phyloP scores from a whole-genome alignment of 2,329 filamentous ascomycete genomes.

The Trichoderma sp. region DNA sequence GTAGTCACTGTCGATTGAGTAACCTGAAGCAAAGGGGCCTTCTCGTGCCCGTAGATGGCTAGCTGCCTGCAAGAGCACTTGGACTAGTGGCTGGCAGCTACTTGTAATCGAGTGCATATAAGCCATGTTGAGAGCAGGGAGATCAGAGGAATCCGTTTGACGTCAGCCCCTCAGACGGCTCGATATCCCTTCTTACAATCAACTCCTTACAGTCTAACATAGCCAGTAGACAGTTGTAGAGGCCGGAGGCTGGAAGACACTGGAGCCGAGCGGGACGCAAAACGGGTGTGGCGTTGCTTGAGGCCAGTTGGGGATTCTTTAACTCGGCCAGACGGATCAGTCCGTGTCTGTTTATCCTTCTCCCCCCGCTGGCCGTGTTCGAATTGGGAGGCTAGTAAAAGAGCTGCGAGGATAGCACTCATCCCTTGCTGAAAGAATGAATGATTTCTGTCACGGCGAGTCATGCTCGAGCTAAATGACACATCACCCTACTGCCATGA shows the following conservation, averaged over 20 bases:
- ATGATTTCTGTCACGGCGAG: constrained; percentile 7
- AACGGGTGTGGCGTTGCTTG: constrained; percentile 2
- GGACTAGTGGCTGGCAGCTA: neutral
- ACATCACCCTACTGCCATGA: constrained; percentile 19
- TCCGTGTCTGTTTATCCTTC: neutral
- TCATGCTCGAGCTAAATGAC: constrained; percentile 13
- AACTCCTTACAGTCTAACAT: neutral
- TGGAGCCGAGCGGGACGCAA: neutral
- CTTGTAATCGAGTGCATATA: neutral
- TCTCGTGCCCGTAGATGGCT: neutral
- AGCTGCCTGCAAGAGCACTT: neutral
- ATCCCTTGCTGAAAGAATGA: neutral
- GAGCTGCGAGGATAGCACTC: neutral
- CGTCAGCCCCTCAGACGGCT: neutral
- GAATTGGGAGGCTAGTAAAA: neutral
- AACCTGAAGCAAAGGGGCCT: neutral
- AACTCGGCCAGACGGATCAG: constrained; percentile 3
- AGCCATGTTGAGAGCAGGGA: neutral
- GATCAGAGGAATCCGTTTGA: neutral
- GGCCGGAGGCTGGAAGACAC: neutral
- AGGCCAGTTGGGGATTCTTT: neutral
- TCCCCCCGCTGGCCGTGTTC: neutral
- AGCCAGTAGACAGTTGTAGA: neutral
- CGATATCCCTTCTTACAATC: neutral
- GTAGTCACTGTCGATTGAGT: neutral